Percentiles rank a stretch among this genome's conserved stretches.
Conservation (phyloP, 2,329 filamentous ascomycete genomes). For the Diaporthe destruens region DNA sequence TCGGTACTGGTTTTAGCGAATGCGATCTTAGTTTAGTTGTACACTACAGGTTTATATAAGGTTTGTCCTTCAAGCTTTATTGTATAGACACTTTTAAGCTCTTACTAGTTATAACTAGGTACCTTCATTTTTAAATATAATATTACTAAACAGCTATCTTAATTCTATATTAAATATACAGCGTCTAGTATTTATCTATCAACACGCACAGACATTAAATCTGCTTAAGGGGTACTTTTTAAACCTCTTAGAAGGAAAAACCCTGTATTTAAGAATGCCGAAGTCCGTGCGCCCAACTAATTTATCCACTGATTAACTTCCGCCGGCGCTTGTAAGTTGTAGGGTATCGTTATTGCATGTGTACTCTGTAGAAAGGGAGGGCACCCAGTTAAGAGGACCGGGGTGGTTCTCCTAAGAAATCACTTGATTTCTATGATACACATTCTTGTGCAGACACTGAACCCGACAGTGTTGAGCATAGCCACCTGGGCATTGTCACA, state of each 20-base stretch:
- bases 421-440: neutral
- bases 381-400: neutral
- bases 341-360: neutral
- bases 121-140: too few relatives aligned
- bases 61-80: too few relatives aligned
- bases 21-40: neutral
- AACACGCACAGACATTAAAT: too few relatives aligned
- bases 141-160: too few relatives aligned
- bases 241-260: too few relatives aligned
- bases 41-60: too few relatives aligned
- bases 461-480: neutral
- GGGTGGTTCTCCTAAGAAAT: neutral
- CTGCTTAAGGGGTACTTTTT: too few relatives aligned
- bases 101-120: too few relatives aligned
- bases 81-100: too few relatives aligned
- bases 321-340: neutral
- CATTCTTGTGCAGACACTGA: neutral
- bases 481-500: neutral
- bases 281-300: neutral
- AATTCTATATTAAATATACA: too few relatives aligned
- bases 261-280: neutral
- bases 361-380: too few relatives aligned
- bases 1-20: neutral
- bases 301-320: neutral
- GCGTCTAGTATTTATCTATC: too few relatives aligned